These are phyloP conservation scores for Crithidia fasciculata DNA, from an alignment of 208 protist genomes.

Conservation along the genomic window DNA sequence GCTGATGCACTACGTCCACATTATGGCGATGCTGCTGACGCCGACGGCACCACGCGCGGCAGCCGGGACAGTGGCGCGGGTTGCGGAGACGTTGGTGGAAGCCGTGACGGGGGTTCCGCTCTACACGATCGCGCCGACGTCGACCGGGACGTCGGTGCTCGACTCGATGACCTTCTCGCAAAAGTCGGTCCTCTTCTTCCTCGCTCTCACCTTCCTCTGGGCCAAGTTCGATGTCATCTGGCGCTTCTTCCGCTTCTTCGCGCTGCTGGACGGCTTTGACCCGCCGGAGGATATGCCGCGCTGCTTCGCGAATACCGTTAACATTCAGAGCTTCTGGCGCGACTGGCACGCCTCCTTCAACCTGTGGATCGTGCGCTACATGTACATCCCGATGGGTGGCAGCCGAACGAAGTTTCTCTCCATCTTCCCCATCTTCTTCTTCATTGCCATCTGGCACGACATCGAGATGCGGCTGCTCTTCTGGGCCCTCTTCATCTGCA, in stretches of 20 bases:
- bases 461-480: conserved; percentile 72
- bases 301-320: conserved; percentile 88
- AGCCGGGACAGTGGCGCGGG: not conserved
- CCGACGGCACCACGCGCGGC: not conserved
- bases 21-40: conserved; percentile 48
- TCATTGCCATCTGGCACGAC: conserved; percentile 94
- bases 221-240: conserved; percentile 93
- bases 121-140: not conserved
- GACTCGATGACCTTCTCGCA: conserved; percentile 23
- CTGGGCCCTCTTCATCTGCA: conserved; percentile 76
- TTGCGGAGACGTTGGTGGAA: conserved; percentile 7
- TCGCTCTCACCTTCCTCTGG: conserved; percentile 86
- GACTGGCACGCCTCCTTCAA: conserved; percentile 95
- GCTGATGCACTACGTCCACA: conserved; percentile 64
- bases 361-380: conserved; percentile 93
- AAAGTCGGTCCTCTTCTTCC: conserved; percentile 40
- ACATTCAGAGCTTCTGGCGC: conserved; percentile 92
- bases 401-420: conserved; percentile 45
- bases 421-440: conserved; percentile 92
- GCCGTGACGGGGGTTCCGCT: conserved; percentile 2
- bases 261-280: conserved; percentile 86
- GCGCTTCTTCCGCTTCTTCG: conserved; percentile 88
- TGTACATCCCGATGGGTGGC: conserved; percentile 94
- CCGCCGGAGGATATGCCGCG: conserved; percentile 90
- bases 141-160: conserved; percentile 8